Evolutionary conservation across 768 basidiomycete species (phyloP).

Genomic region (Tremella mesenterica): DNA sequence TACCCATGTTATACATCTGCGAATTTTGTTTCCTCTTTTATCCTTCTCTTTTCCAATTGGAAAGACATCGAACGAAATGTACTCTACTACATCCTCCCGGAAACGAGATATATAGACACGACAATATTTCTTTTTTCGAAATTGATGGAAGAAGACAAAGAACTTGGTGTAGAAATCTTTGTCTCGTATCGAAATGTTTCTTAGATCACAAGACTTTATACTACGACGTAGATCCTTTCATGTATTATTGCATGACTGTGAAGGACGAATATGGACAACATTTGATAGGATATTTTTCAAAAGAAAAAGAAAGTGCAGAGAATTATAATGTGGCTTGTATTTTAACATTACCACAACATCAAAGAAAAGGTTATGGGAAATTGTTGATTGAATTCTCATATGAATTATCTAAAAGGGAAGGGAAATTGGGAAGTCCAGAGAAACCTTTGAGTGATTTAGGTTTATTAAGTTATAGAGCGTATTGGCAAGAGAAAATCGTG

Average conservation of each 20-base stretch:
- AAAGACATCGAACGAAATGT: conserved; percentile 83
- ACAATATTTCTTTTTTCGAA: conserved; percentile 95
- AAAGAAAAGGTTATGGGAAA: conserved; percentile 90
- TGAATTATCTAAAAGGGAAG: conserved; percentile 91
- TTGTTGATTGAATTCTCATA: conserved; percentile 96
- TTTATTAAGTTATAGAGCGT: conserved; percentile 82
- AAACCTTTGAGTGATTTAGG: conserved; percentile 95
- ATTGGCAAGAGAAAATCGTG: conserved; percentile 95
- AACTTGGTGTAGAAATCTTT: conserved; percentile 93
- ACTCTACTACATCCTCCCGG: conserved; percentile 89
- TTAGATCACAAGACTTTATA: conserved; percentile 99
- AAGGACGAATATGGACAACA: conserved; percentile 87
- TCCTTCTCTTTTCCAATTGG: conserved; percentile 80
- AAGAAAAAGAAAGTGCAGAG: conserved; percentile 97
- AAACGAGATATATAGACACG: conserved; percentile 97
- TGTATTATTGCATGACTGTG: conserved; percentile 98
- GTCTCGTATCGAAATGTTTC: conserved; percentile 93
- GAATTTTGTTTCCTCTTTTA: conserved; percentile 95
- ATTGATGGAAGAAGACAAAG: conserved; percentile 94
- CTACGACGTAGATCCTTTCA: conserved; percentile 98
- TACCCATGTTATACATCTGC: conserved; percentile 92
- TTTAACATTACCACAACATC: conserved; percentile 94
- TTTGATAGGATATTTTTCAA: conserved; percentile 95
- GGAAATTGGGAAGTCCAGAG: conserved; percentile 91
- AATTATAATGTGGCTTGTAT: conserved; percentile 99